A percentile compares a stretch with the other conserved stretches of the same genome.
Evolutionary conservation across 208 protist genomes (phyloP).

Genomic region (Trypanosoma boissoni): DNA sequence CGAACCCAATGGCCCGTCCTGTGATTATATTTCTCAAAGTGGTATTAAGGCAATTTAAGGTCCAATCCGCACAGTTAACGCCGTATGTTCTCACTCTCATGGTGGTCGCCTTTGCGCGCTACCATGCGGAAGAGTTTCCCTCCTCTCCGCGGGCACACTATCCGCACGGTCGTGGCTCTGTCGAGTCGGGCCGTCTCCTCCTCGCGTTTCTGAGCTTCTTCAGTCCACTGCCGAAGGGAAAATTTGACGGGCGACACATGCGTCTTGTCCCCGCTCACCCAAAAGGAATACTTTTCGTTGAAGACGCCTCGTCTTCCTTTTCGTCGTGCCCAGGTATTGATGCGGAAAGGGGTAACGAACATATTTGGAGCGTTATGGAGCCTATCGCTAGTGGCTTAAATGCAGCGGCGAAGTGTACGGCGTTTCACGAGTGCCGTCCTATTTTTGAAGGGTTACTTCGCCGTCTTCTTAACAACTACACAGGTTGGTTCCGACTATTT

Average conservation of each 20-base stretch:
- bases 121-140: slow-evolving; percentile 6
- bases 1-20: neutral
- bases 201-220: slow-evolving; percentile 31
- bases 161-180: slow-evolving; percentile 4
- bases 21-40: slow-evolving; percentile 26
- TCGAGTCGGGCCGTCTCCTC: slow-evolving; percentile 19
- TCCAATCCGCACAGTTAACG: slow-evolving; percentile 18
- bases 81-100: slow-evolving; percentile 25
- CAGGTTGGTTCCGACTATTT: neutral
- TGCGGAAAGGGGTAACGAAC: neutral
- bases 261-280: slow-evolving; percentile 14
- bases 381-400: neutral
- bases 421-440: slow-evolving; percentile 14
- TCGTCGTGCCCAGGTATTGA: neutral
- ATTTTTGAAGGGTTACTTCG: slow-evolving; percentile 23
- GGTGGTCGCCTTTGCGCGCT: slow-evolving; percentile 18
- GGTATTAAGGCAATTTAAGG: slow-evolving; percentile 14
- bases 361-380: slow-evolving; percentile 11
- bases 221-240: slow-evolving; percentile 18
- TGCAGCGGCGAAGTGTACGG: slow-evolving; percentile 10
- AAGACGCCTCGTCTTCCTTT: neutral
- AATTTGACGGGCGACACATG: slow-evolving; percentile 21
- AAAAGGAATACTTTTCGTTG: slow-evolving; percentile 13
- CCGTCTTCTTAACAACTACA: slow-evolving; percentile 10
- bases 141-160: slow-evolving; percentile 6